Conservation (phyloP, 228 moss, liverwort and hornwort species). For the Sphagnum fallax region DNA sequence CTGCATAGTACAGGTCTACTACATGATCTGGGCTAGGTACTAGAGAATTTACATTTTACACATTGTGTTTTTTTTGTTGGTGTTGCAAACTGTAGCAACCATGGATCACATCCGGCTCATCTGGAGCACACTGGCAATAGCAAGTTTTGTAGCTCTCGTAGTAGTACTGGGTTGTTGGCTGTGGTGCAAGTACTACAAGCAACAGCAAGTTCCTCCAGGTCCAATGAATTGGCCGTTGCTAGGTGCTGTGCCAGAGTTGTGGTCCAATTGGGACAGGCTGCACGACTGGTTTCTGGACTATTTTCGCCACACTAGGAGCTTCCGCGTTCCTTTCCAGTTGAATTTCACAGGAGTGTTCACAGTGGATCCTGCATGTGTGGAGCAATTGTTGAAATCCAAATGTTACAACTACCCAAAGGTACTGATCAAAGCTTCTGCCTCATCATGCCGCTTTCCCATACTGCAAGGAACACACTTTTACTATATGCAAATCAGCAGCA, state of each 20-base stretch:
- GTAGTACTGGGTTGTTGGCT: constrained; percentile 10
- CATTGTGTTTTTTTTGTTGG: no score
- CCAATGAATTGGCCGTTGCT: constrained; percentile 48
- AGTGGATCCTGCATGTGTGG: constrained; percentile 51
- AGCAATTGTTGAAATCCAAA: constrained; percentile 57
- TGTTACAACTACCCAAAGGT: constrained; percentile 75
- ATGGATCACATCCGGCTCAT: not conserved
- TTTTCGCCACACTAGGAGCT: constrained; percentile 14
- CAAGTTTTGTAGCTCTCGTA: not conserved
- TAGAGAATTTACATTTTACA: no score
- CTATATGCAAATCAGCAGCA: no score
- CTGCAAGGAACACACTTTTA: no score
- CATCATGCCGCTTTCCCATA: not conserved
- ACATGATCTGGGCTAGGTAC: no score
- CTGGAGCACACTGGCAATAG: not conserved
- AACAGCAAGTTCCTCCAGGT: constrained; percentile 10
- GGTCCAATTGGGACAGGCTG: constrained; percentile 31
- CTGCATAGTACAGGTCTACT: no score
- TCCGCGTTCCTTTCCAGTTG: constrained; percentile 10
- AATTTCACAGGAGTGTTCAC: constrained; percentile 14
- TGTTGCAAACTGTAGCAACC: no score
- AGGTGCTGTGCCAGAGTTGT: constrained; percentile 22
- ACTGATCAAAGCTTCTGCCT: not conserved
- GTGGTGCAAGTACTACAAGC: constrained; percentile 13
- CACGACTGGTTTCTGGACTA: constrained; percentile 32